Evolutionary conservation across 805 yeast species (phyloP).

Genomic region (Kodamaea fukazawae): DNA sequence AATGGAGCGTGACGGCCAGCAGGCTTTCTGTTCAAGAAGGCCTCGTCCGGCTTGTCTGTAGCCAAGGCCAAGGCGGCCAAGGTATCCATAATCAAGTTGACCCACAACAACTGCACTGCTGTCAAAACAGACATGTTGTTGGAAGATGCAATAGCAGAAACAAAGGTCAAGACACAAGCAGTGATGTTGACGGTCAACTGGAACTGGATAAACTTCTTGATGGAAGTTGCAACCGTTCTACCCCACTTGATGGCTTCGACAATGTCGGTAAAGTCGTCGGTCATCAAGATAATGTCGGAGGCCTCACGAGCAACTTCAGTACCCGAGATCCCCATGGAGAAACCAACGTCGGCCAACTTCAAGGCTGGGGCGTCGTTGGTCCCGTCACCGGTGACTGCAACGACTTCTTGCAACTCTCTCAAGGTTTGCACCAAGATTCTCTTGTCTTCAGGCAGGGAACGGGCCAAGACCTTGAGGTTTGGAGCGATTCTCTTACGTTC

Average conservation of each 20-base stretch:
- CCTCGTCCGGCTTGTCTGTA: constrained; percentile 91
- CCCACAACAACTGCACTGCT: constrained; percentile 97
- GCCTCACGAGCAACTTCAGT: constrained; percentile 99
- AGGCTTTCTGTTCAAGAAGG: constrained; percentile 76
- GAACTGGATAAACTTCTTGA: constrained; percentile 93
- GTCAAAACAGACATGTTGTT: constrained; percentile 86
- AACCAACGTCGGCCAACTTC: constrained; percentile 95
- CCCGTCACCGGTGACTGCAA: constrained; percentile 99
- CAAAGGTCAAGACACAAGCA: constrained; percentile 92
- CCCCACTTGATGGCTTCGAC: constrained; percentile 99
- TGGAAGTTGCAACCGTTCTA: constrained; percentile 90
- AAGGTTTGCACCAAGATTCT: constrained; percentile 79
- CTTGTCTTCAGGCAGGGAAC: constrained; percentile 96
- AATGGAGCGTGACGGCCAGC: constrained; percentile 76
- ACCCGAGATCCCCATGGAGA: constrained; percentile 98
- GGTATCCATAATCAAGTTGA: constrained; percentile 96
- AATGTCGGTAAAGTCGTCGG: constrained; percentile 90
- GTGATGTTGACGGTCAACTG: constrained; percentile 95
- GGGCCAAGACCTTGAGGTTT: constrained; percentile 76
- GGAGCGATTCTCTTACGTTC: constrained; percentile 66
- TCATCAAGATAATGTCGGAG: constrained; percentile 87
- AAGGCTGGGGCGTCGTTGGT: constrained; percentile 98
- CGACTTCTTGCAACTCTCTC: constrained; percentile 81
- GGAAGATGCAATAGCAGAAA: constrained; percentile 82
- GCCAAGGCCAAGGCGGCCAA: constrained; percentile 97